Evolutionary conservation across 495 filamentous ascomycete species (phyloP), one percentile per base, ranked within the genome.

Genomic region (Aspergillus ellipticus): DNA sequence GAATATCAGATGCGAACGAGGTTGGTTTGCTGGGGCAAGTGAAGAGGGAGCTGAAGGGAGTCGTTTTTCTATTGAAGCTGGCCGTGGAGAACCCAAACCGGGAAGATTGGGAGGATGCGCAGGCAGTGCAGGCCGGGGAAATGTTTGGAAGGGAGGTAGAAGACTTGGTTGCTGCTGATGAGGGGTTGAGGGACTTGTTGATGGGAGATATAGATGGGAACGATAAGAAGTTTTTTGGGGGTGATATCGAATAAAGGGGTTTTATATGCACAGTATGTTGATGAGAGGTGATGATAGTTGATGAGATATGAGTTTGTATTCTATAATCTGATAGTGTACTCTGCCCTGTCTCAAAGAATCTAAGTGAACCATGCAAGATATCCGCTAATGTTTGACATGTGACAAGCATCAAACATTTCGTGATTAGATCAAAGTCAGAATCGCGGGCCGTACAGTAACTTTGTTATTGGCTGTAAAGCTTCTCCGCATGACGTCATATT

Each of bases 21-120:
- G 10, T 10, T 3, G 22, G 22, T 9, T 42, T 49, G 29, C 51
- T 75, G 17, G 55, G 31, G 9, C 63, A 57, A 2, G 57, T 87
- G 22, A 74, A 75, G 66, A 51, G 59, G 16, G 74, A 80, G 57
- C 65, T 91, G 54, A 72, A 73, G 46, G 67, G 69, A 15, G 60
- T 66, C 2, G 72, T 73, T 13, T 65, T 61, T 47, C 35, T 73
- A 13, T 43, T 76, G 61, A 77, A 70, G 49, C 67, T 67, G 60
- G 71, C 60, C 49, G 66, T 68, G 52, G 63, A 68, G 54, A 69
- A 70, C 42, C 67, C 66, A 16, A 47, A 19, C 51, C 33, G 47
- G 50, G 1, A 17, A 24, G 24, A 24, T 24, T 13, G 24, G 20
- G 48, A 47, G 1, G 66, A 68, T 42, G 49, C 31, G 10, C 65